A percentile compares a stretch with the other conserved stretches of the same genome.
These are phyloP conservation scores for Monosporascus sp. DNA, from an alignment of 2,329 filamentous ascomycete species.

Conservation along the genomic window DNA sequence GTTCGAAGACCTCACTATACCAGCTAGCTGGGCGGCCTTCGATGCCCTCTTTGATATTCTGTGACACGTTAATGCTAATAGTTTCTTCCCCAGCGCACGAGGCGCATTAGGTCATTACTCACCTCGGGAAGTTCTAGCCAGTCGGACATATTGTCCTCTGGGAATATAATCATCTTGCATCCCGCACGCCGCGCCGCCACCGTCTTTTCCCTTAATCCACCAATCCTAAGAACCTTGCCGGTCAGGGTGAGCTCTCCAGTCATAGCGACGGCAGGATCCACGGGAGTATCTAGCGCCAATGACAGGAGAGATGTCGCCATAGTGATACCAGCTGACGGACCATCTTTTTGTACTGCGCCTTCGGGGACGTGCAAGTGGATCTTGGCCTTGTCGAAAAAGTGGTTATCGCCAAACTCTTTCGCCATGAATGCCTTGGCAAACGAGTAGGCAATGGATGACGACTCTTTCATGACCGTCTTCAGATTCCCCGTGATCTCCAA, in stretches of 20 bases:
- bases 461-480: constrained; percentile 97
- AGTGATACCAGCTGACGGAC: constrained; percentile 87
- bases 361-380: constrained; percentile 96
- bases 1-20: constrained; percentile 90
- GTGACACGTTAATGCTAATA: constrained; percentile 16
- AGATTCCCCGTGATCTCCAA: constrained; percentile 93
- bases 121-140: constrained; percentile 97
- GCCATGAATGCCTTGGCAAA: constrained; percentile 90
- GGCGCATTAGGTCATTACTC: constrained; percentile 36
- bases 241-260: constrained; percentile 96
- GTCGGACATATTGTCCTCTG: constrained; percentile 89
- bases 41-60: constrained; percentile 98
- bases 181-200: constrained; percentile 90
- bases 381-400: constrained; percentile 93
- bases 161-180: constrained; percentile 91
- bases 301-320: constrained; percentile 94
- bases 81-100: not conserved
- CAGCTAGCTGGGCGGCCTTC: constrained; percentile 86
- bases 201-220: constrained; percentile 92
- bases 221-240: constrained; percentile 92
- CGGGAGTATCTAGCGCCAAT: constrained; percentile 70
- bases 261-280: constrained; percentile 91
- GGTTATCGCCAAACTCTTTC: constrained; percentile 78
- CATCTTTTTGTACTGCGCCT: constrained; percentile 93
- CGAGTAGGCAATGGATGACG: constrained; percentile 88